Conservation (phyloP, 768 basidiomycete species). For the Boletus huronensis region DNA sequence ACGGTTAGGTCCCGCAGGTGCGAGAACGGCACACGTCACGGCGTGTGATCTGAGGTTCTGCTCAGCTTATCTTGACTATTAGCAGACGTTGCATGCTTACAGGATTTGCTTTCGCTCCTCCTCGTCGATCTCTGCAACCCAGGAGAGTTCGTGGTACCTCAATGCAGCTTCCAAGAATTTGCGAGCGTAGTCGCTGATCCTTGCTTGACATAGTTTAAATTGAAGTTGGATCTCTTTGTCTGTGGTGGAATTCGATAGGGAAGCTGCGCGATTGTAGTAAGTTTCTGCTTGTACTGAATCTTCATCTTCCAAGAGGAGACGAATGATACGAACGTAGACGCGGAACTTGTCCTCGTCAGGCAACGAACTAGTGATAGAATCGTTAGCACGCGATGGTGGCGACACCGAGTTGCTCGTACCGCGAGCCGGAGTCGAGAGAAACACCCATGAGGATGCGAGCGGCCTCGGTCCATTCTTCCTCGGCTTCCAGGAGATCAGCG, state of each 20-base stretch:
- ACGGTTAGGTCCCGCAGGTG: slow-evolving; percentile 94
- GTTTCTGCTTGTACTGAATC: slow-evolving; percentile 98
- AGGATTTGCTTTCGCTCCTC: slow-evolving; percentile 89
- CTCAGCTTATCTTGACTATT: slow-evolving; percentile 8
- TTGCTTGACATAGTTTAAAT: slow-evolving; percentile 92
- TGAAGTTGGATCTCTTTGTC: slow-evolving; percentile 78
- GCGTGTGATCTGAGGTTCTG: slow-evolving; percentile 64
- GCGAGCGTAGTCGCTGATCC: slow-evolving; percentile 88
- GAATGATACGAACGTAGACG: slow-evolving; percentile 91
- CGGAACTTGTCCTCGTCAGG: slow-evolving; percentile 84
- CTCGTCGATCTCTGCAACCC: slow-evolving; percentile 87
- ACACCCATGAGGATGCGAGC: slow-evolving; percentile 91
- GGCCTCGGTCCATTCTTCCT: slow-evolving; percentile 93
- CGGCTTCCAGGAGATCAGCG: slow-evolving; percentile 83
- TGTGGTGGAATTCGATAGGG: slow-evolving; percentile 75
- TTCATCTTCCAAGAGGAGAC: slow-evolving; percentile 91
- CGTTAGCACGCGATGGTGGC: slow-evolving; percentile 2
- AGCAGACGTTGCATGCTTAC: slow-evolving; percentile 44
- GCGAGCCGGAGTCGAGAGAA: slow-evolving; percentile 83
- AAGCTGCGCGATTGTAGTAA: slow-evolving; percentile 93
- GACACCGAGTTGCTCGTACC: slow-evolving; percentile 44
- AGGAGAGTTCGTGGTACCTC: slow-evolving; percentile 92
- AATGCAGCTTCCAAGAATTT: slow-evolving; percentile 94
- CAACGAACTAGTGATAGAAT: slow-evolving; percentile 42
- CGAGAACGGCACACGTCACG: slow-evolving; percentile 93